phyloP scores from a whole-genome alignment of 2,329 filamentous ascomycete species.

The Cephalotrichum gorgonifer region DNA sequence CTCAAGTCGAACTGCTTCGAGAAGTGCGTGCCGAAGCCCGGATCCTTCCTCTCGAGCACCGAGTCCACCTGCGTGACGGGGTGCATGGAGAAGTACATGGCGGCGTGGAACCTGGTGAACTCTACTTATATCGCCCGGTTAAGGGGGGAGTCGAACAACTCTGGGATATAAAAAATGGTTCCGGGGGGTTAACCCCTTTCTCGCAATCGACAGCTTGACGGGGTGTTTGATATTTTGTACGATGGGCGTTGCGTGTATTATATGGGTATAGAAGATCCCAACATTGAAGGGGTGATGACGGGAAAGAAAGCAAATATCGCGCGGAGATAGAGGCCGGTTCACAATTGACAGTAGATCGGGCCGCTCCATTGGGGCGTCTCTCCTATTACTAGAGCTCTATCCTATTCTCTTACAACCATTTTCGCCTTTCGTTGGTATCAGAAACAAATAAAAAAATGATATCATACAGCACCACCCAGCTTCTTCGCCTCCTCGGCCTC shows the following conservation, averaged over 20 bases:
- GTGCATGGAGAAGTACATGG: slow-evolving; percentile 82
- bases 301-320: no score
- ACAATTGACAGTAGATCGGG: neutral
- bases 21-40: slow-evolving; percentile 63
- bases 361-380: no score
- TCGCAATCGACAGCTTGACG: neutral
- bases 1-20: slow-evolving; percentile 76
- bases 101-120: slow-evolving; percentile 67
- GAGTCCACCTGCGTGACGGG: slow-evolving; percentile 62
- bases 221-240: neutral
- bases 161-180: neutral
- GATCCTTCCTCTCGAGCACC: slow-evolving; percentile 52
- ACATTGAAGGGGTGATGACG: no score
- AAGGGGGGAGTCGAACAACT: slow-evolving; percentile 40
- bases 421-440: neutral
- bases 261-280: neutral
- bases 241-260: neutral
- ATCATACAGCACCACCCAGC: slow-evolving; percentile 24
- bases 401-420: no score
- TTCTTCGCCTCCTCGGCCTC: slow-evolving; percentile 62
- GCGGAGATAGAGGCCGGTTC: neutral
- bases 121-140: slow-evolving; percentile 53
- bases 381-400: no score
- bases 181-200: neutral
- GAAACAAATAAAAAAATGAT: neutral